phyloP scores from a whole-genome alignment of 495 filamentous ascomycete genomes.

The Friedmanniomyces endolithicus region DNA sequence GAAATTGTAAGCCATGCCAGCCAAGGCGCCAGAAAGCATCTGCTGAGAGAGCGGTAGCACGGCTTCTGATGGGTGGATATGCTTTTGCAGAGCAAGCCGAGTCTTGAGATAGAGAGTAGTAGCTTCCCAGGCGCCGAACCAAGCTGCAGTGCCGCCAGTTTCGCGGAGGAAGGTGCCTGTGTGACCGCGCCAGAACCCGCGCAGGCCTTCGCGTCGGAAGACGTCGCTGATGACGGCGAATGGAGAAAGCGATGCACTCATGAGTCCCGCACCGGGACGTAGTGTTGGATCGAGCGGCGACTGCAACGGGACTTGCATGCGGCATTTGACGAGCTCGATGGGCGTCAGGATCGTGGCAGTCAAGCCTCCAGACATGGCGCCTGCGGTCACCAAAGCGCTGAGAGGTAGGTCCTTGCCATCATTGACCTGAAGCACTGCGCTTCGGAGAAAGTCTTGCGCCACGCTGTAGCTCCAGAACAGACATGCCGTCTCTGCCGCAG shows the following conservation, averaged over 20 bases:
- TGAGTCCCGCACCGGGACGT: slow-evolving; percentile 26
- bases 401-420: slow-evolving; percentile 43
- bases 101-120: slow-evolving; percentile 48
- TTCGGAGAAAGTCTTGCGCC: slow-evolving; percentile 34
- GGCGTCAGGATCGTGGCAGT: slow-evolving; percentile 86
- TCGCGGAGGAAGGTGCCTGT: slow-evolving; percentile 87
- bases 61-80: not conserved
- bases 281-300: slow-evolving; percentile 18
- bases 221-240: slow-evolving; percentile 58
- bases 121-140: slow-evolving; percentile 92
- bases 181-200: slow-evolving; percentile 91
- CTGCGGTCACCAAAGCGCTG: slow-evolving; percentile 58
- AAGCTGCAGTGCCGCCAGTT: slow-evolving; percentile 82
- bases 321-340: slow-evolving; percentile 96
- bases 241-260: slow-evolving; percentile 22
- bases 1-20: slow-evolving; percentile 91
- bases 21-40: slow-evolving; percentile 74
- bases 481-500: slow-evolving; percentile 84
- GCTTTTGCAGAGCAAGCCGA: not conserved
- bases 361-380: slow-evolving; percentile 76
- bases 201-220: slow-evolving; percentile 38
- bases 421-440: slow-evolving; percentile 35
- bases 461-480: slow-evolving; percentile 67
- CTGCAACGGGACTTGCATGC: slow-evolving; percentile 68
- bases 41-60: slow-evolving; percentile 55